Conservation (phyloP, 805 yeast species). For the Nakazawaea ernobii region DNA sequence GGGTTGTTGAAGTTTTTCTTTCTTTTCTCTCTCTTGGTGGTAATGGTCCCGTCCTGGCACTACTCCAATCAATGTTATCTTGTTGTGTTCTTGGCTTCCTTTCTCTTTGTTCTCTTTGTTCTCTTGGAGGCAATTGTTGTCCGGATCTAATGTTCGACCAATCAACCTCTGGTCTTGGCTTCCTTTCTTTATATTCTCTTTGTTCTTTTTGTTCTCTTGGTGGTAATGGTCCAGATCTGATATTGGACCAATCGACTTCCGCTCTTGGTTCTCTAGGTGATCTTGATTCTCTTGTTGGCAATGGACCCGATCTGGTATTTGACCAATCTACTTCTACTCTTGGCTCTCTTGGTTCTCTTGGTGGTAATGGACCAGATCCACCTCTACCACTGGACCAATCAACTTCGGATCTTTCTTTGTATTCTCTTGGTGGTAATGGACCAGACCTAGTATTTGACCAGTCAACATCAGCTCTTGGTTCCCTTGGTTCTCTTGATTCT, state of each 20-base stretch:
- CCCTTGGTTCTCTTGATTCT: conserved; percentile 24
- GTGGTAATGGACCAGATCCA: conserved; percentile 26
- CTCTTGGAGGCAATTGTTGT: conserved; percentile 19
- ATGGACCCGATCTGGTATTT: conserved; percentile 33
- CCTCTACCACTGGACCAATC: conserved; percentile 37
- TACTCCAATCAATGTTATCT: conserved; percentile 12
- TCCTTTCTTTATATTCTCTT: conserved; percentile 17
- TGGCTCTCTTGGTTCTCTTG: conserved; percentile 26
- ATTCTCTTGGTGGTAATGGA: conserved; percentile 23
- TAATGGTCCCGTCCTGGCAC: conserved; percentile 19
- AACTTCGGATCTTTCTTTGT: conserved; percentile 27
- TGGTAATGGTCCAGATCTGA: conserved; percentile 27
- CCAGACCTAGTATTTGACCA: conserved; percentile 40
- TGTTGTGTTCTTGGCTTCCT: conserved; percentile 12
- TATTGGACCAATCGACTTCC: conserved; percentile 39
- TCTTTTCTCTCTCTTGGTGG: conserved; percentile 19
- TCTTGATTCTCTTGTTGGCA: conserved; percentile 23
- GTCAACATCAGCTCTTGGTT: conserved; percentile 31
- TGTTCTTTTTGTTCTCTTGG: conserved; percentile 16
- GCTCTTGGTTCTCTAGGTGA: conserved; percentile 14
- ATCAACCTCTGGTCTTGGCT: conserved; percentile 1
- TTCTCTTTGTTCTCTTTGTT: conserved; percentile 16
- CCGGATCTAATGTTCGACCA: conserved; percentile 18
- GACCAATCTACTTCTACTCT: conserved; percentile 39
- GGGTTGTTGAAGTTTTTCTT: conserved; percentile 13